A percentile compares a stretch with the other conserved stretches of the same genome.
These are phyloP conservation scores for Olyra latifolia DNA, from an alignment of 176 grass and related monocot species.

Conservation along the genomic window DNA sequence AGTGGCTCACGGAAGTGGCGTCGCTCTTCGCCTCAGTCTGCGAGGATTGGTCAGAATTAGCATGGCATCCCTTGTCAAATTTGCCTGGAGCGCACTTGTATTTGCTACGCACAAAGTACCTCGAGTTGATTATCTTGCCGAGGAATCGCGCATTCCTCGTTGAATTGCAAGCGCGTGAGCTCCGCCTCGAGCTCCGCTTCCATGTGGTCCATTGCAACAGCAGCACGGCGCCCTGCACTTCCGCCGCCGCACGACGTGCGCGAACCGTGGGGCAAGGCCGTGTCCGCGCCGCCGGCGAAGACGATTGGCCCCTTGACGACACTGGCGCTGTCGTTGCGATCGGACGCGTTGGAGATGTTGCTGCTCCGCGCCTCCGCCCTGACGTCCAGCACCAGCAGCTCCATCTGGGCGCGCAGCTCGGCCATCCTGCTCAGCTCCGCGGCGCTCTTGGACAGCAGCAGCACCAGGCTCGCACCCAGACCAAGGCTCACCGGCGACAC, in stretches of 20 bases:
- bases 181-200: conserved; percentile 77
- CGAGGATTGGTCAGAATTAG: conserved; percentile 16
- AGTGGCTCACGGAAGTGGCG: conserved; percentile 17
- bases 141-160: conserved; percentile 6
- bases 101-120: conserved; percentile 5
- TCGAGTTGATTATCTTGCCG: neutral
- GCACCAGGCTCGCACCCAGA: conserved; percentile 61
- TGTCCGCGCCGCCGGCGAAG: neutral
- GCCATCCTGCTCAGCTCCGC: conserved; percentile 83
- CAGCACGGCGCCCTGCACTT: neutral
- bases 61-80: neutral
- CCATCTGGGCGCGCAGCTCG: conserved; percentile 73
- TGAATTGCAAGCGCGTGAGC: conserved; percentile 46
- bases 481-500: conserved; percentile 64
- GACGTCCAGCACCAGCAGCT: conserved; percentile 55
- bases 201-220: conserved; percentile 47
- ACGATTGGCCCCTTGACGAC: conserved; percentile 6
- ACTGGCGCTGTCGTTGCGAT: conserved; percentile 9
- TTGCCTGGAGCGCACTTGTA: neutral
- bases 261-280: neutral
- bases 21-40: conserved; percentile 22
- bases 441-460: conserved; percentile 63
- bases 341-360: conserved; percentile 20
- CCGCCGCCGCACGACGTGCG: neutral
- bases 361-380: conserved; percentile 37